Evolutionary conservation across 352 stramenopile species (phyloP), one percentile per base, ranked within the genome.

Genomic region (Peronospora tabacina): DNA sequence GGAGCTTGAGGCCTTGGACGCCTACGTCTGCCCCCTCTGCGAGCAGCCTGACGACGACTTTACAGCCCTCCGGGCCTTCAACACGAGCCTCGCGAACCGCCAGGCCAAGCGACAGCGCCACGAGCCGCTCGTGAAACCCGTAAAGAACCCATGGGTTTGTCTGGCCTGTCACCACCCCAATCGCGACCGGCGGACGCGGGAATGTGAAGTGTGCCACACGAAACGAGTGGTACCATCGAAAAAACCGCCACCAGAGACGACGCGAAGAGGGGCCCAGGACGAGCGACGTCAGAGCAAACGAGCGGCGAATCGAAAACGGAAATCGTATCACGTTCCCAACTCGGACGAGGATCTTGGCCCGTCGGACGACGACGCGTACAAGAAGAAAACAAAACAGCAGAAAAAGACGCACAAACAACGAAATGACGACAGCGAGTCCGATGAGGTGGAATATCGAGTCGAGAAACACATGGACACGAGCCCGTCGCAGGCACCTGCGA

Each of bases 21-120:
- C 68, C 48, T 94, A 92, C 63, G 75, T 94, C 35, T 94, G 83
- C 34, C 83, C 83, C 38, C 62, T 94, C 6, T 94, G 83, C 43
- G 83, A 94, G 63, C 52, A 44, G 6, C 63, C 81, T 1, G 55
- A 49, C 41, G 83, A 94, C 54, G 78, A 94, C 51, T 90, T 75
- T 42, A 63, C 53, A 13, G 52, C 61, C 36, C 61, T 80, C 44
- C 85, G 70, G 41, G 75, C 81, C 34, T 72, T 79, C 6, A 94
- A 94, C 61, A 94, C 83, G 41, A 58, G 58, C 22, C 56, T 82
- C 13, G 83, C 83, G 54, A 94, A 94, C 56, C 66, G 66, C 24
- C 57, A 79, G 26, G 72, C 67, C 55, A 76, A 70, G 42, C 65
- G 57, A 15, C 30, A 75, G 52, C 73, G 75, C 22, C 67, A 72